These are phyloP conservation scores for Blumeria graminis DNA, from an alignment of 2,329 filamentous ascomycete genomes.

Conservation along the genomic window DNA sequence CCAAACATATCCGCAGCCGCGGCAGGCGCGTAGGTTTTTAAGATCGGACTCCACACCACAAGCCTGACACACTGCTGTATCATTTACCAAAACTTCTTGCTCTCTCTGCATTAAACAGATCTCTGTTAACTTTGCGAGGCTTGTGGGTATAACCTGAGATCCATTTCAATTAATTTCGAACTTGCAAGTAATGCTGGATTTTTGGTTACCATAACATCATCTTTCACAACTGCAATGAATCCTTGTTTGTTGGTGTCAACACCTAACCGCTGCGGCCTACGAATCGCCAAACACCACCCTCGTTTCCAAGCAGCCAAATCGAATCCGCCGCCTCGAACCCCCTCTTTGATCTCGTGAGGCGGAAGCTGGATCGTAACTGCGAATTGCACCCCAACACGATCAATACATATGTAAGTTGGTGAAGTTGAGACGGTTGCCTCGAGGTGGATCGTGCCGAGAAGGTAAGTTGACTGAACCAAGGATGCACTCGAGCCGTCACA, in stretches of 20 bases:
- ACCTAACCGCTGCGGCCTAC: conserved; percentile 7
- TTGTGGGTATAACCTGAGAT: conserved; percentile 9
- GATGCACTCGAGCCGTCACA: conserved; percentile 13
- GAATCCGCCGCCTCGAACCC: conserved; percentile 6
- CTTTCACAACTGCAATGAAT: conserved; percentile 6
- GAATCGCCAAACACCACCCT: conserved; percentile 7
- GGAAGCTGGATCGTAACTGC: conserved; percentile 8
- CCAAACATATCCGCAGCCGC: conserved; percentile 11
- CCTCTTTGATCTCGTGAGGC: not conserved
- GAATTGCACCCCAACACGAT: conserved; percentile 6
- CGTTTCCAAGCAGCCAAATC: conserved; percentile 10
- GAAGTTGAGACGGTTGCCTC: conserved; percentile 12
- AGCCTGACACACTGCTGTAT: conserved; percentile 6
- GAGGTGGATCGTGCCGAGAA: conserved; percentile 11
- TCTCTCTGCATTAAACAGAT: conserved; percentile 4
- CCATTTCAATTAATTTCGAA: not conserved
- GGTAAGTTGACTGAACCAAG: conserved; percentile 13
- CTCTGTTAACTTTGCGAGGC: conserved; percentile 7
- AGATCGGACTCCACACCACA: conserved; percentile 6
- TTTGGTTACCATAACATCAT: conserved; percentile 5
- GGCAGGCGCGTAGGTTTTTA: conserved; percentile 8
- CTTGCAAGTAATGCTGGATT: not conserved
- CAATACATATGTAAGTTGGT: conserved; percentile 12
- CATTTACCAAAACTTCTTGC: not conserved
- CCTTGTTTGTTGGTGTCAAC: conserved; percentile 10